Evolutionary conservation across 129 eudicot genomes (phyloP), one percentile per base, ranked within the genome.

Genomic region (Rutidosis leptorrhynchoides): DNA sequence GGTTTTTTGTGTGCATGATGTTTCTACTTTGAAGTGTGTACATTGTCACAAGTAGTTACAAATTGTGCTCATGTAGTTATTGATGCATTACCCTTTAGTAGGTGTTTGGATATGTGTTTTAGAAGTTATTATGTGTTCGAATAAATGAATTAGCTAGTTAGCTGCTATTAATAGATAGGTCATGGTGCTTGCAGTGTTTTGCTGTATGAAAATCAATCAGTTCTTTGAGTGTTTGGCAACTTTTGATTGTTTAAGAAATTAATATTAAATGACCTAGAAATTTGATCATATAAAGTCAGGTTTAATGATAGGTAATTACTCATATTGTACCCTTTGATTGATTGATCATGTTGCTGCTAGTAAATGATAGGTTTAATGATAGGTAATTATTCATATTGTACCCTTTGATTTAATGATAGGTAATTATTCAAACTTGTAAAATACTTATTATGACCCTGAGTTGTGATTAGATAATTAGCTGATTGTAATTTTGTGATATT

Each of bases 1-100:
- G n/a, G n/a, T n/a, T n/a, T n/a, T 24, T 43, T 55, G 8, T 20
- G 3, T 55, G 52, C 53, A 65, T 51, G 21, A 12, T 19, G 27
- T 25, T 43, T 24, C 56, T 64, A 21, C 32, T 24, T 22, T 64
- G 8, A 24, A 43, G 68, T 35, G 68, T 32, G 40, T 67, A 49
- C 10, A 30, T n/a, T 30, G 35, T 30, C 63, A 30, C 45, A 21
- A 32, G 5, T 21, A 32, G 61, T 2, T 26, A 23, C 61, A 11
- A 65, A 43, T 27, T 63, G 7, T 45, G 27, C 21, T 46, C 45
- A 22, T 16, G 51, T 51, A 68, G 45, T 23, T 69, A 51, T 28
- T 27, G 11, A 70, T 28, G 24, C 49, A 70, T 58, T 19, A 35
- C n/a, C 6, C 4, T 58, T 58, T 70, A 25, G 23, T 19, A 2